Evolutionary conservation across 768 basidiomycete genomes (phyloP), one percentile per base, ranked within the genome.

Genomic region (Jaapia argillacea): DNA sequence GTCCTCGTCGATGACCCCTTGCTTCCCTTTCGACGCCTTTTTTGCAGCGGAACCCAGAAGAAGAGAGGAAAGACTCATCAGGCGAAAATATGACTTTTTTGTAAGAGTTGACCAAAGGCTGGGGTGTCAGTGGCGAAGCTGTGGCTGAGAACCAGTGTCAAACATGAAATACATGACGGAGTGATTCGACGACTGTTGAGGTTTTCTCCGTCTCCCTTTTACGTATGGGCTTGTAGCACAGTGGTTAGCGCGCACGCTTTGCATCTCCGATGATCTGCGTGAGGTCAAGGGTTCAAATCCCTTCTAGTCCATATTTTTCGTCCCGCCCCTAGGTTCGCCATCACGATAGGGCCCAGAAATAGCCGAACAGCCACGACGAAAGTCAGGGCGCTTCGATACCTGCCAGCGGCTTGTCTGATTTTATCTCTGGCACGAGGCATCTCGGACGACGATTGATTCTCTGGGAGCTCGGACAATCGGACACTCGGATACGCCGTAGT

Each of bases 1-100:
- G 37, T 81, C 81, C 3, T 60, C 58, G 46, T 84, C 81, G 31
- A 79, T 60, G 7, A 53, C 53, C 27, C 58, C 62, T 16, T 46
- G 28, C 28, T 33, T 10, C 28, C 28, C 51, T 7, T 6, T 35
- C 10, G 20, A 12, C 1, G 22, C 18, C 27, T 39, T 45, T n/a
- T 36, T 24, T 24, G 23, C 23, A 33, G 20, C 18, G 22, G 41
- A 41, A 37, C 21, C 28, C 12, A 53, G 47, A 7, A 53, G 35
- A 39, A 52, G 49, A 1, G 52, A 44, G 23, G 52, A 52, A 18
- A 52, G 40, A 18, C 51, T 52, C 51, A 51, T 52, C 16, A 16
- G 14, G 12, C 10, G 28, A 16, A 33, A 10, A 33, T 16, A 40
- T n/a, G n/a, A n/a, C n/a, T n/a, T n/a, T n/a, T n/a, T n/a, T n/a